Conservation (phyloP, 2,329 filamentous ascomycete species). For the Aspergillus quadrilineatus region DNA sequence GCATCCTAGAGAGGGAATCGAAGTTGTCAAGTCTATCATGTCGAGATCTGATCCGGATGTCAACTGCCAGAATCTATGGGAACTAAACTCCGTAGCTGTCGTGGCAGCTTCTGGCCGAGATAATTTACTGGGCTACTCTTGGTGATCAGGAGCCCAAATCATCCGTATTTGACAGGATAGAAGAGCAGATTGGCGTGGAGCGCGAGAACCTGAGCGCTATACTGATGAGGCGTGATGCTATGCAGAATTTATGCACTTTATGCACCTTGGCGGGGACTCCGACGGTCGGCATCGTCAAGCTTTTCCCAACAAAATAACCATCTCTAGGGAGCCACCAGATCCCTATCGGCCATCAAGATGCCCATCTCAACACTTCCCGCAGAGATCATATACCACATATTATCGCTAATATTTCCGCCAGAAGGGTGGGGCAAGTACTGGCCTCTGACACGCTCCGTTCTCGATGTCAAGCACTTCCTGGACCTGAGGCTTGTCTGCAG, state of each 20-base stretch:
- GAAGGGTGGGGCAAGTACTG: slow-evolving; percentile 5
- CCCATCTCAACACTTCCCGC: neutral
- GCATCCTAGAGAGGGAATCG: too few relatives aligned
- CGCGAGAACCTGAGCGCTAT: too few relatives aligned
- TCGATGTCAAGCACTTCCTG: slow-evolving; percentile 1
- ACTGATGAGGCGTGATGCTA: neutral
- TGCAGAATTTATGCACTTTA: neutral
- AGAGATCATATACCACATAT: neutral
- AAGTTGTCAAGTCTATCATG: too few relatives aligned
- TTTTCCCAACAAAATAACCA: neutral
- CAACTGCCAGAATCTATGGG: too few relatives aligned
- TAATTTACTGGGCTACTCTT: too few relatives aligned
- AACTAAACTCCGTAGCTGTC: too few relatives aligned
- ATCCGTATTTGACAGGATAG: too few relatives aligned
- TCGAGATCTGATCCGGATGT: too few relatives aligned
- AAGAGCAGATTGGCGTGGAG: too few relatives aligned
- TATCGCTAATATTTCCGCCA: neutral
- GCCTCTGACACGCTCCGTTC: neutral
- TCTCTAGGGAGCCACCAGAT: neutral
- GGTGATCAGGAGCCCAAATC: too few relatives aligned
- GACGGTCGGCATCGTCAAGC: neutral
- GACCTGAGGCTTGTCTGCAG: slow-evolving; percentile 2
- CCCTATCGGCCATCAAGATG: neutral
- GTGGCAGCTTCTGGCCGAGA: too few relatives aligned
- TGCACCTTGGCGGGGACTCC: neutral